Evolutionary conservation across 441 rosid genomes (phyloP).

Genomic region (Arabidopsis lyrata): DNA sequence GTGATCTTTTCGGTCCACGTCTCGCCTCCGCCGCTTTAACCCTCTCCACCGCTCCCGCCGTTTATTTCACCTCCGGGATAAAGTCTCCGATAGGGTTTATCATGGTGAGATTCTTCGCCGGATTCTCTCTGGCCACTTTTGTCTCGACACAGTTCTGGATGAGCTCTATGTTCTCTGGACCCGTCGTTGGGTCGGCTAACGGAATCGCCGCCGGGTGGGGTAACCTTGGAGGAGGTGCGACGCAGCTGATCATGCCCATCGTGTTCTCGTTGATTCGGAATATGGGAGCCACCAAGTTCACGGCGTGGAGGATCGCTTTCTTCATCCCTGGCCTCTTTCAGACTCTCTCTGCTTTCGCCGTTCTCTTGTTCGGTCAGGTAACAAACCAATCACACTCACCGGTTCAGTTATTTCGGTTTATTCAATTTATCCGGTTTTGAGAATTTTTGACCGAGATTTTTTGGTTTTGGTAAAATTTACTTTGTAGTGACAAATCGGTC

Average conservation of each 20-base stretch:
- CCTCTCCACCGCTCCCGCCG: constrained; percentile 78
- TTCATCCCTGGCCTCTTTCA: constrained; percentile 73
- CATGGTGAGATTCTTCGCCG: constrained; percentile 66
- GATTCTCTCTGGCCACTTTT: constrained; percentile 80
- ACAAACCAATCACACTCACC: neutral
- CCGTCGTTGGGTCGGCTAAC: constrained; percentile 70
- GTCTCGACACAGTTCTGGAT: constrained; percentile 91
- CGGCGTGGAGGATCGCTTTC: constrained; percentile 77
- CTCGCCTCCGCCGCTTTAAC: constrained; percentile 77
- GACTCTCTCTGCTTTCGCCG: constrained; percentile 58
- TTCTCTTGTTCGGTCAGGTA: constrained; percentile 66
- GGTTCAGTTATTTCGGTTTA: neutral
- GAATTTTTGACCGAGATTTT: neutral
- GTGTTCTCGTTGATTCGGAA: constrained; percentile 51
- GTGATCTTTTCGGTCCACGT: constrained; percentile 85
- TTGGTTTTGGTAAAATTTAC: neutral
- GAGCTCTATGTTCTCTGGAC: constrained; percentile 73
- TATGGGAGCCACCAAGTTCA: constrained; percentile 59
- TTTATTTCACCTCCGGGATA: constrained; percentile 61
- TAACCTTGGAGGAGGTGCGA: constrained; percentile 73
- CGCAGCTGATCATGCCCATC: constrained; percentile 77
- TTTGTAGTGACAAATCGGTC: neutral
- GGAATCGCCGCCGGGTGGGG: constrained; percentile 80
- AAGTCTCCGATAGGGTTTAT: constrained; percentile 71
- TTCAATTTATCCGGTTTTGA: neutral